Percentiles rank a stretch among this genome's conserved stretches.
Conservation (phyloP, 495 filamentous ascomycete genomes). For the Penicillium riverlandense region DNA sequence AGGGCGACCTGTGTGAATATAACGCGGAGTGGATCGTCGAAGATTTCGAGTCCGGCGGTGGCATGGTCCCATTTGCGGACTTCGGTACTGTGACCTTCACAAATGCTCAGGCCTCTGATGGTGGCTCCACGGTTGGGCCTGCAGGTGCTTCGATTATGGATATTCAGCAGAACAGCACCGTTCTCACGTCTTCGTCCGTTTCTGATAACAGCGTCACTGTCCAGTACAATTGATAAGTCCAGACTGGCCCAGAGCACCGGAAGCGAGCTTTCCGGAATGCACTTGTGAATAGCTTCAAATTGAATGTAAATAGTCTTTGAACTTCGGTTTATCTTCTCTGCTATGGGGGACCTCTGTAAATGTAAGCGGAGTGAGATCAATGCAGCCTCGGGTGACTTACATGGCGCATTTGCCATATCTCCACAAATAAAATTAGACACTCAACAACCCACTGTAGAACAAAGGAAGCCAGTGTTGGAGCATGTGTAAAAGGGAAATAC, state of each 20-base stretch:
- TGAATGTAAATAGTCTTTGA: no score
- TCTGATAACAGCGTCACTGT: conserved; percentile 16
- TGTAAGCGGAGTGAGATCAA: no score
- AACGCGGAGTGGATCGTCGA: conserved; percentile 62
- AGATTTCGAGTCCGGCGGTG: conserved; percentile 38
- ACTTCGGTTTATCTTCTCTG: no score
- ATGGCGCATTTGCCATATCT: no score
- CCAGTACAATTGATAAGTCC: conserved; percentile 8
- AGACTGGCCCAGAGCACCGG: not conserved
- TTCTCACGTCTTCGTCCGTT: conserved; percentile 35
- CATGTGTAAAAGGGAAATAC: no score
- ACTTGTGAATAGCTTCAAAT: no score
- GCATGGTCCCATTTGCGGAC: conserved; percentile 44
- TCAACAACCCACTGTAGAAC: no score
- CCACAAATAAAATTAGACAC: no score
- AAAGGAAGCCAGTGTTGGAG: no score
- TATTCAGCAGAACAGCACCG: conserved; percentile 31
- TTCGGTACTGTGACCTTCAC: conserved; percentile 46
- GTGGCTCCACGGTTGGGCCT: conserved; percentile 18
- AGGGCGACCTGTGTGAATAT: conserved; percentile 17
- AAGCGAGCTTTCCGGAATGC: no score
- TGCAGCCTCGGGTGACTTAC: no score
- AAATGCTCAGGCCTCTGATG: conserved; percentile 18
- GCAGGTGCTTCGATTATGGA: conserved; percentile 37
- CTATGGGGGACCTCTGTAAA: no score